Base-by-base conservation (phyloP, 192 early-diverging fungal species). In the Coemansia sp. region DNA sequence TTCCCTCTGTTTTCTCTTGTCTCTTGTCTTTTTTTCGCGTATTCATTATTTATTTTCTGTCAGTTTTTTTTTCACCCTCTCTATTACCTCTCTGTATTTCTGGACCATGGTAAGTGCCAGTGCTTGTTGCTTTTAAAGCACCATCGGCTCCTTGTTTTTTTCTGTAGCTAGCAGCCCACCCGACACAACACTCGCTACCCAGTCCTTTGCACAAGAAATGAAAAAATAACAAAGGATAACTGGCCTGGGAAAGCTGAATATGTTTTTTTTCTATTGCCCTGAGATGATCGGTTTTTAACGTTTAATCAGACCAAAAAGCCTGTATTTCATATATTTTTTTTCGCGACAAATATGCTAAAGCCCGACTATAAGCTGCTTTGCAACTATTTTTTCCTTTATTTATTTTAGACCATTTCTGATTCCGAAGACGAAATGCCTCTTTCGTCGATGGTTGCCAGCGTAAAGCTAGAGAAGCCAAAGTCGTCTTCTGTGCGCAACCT, bases 361-460 rank as follows among this genome's bases (percentile, higher is more conserved):
- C 3, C 17, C 18, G 4, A 25, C 16, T 54, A 22, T 30, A 22
- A 40, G 18, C 22, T 36, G 61, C 20, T 62, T 32, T 29, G n/a
- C 60, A 57, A 48, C 32, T 54, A 45, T 70, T 58, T 40, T 61
- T 32, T 59, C 30, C 18, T 58, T 64, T 56, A 22, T 17, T 64
- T 40, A 14, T 17, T 48, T 36, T 69, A 70, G 79, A 82, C 70
- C 48, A 66, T 64, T 34, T 76, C 79, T 56, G 79, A 82, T 66
- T 82, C 71, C 4, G 79, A 82, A 49, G 76, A 78, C 67, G 69
- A 67, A 10, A 56, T 67, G 28, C 79, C 79, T 16, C 62, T 82
- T 40, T 82, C 79, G 40, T 52, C 59, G 22, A 68, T 51, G 30
- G 57, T 77, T 55, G 36, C 56, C 7, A 32, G 30, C 16, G 55